Percentiles rank a stretch among this genome's conserved stretches.
Conservation (phyloP, 257 asterid species). For the Jasminum sambac region DNA sequence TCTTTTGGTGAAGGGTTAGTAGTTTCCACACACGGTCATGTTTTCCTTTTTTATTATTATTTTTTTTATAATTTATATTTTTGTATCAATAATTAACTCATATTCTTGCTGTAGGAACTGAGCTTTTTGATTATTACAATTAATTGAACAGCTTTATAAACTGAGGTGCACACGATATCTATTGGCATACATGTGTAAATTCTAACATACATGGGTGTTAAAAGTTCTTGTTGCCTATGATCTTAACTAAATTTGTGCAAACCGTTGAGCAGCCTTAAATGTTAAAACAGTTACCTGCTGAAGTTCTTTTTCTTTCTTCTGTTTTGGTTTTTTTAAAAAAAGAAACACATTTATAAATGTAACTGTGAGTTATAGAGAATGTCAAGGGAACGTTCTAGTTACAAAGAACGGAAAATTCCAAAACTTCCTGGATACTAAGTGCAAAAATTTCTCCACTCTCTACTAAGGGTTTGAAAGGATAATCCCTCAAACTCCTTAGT, state of each 20-base stretch:
- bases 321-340: no score
- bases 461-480: no score
- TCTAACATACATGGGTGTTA: not conserved
- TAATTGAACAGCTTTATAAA: not conserved
- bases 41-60: not conserved
- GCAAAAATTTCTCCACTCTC: no score
- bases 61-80: not conserved
- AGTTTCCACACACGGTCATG: not conserved
- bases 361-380: no score
- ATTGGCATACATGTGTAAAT: not conserved
- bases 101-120: not conserved
- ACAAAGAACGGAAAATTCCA: no score
- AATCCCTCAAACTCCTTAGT: no score
- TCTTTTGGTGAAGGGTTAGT: not conserved
- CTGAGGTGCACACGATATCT: not conserved
- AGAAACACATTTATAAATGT: no score
- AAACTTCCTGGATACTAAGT: no score
- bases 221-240: not conserved
- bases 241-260: not conserved
- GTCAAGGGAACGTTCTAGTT: no score
- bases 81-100: not conserved
- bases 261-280: not conserved
- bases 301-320: no score
- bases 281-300: not conserved
- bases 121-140: not conserved